Base-by-base conservation (phyloP, 192 early-diverging fungal species). In the Chytriomyces sp. region DNA sequence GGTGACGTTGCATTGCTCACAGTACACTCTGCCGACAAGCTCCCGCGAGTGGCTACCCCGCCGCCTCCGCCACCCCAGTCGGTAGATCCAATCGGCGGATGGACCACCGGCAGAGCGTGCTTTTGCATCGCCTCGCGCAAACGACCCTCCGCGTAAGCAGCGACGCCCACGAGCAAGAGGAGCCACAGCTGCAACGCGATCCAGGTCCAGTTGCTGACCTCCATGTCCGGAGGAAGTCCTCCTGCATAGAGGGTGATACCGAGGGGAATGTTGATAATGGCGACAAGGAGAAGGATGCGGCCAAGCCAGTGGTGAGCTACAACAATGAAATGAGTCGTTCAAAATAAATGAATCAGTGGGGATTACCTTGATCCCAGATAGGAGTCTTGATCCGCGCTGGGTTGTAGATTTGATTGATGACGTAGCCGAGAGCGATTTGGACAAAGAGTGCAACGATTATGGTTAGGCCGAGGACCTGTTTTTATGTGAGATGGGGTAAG, bases 271-370 rank as follows among this genome's bases (percentile, higher is more conserved):
- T 52, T 74, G 44, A 66, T 32, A 19, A 64, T 6, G n/a, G 63
- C 61, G 31, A 30, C 17, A 7, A 65, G 7, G 41, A 56, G 22
- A 12, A 65, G n/a, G 14, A 40, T 34, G 17, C 73, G 61, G 44
- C 73, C 73, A 30, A 38, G 33, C 63, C 73, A 65, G 30, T 74
- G 60, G 38, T 74, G 73, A 26, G 37, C 71, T 72, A 3, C 14
- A 17, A 57, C 6, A 0, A 58, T 12, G 0, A 6, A 6, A 28
- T 57, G n/a, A 66, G 64, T 0, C 10, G 54, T 19, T 12, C 12
- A 53, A 12, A 31, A 40, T 39, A 14, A 12, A 19, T 52, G 19
- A 19, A 33, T n/a, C 17, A 1, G 0, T 22, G 10, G 6, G 10
- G 14, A 22, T 19, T 10, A 64, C 63, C 5, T 28, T 54, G 44